Percentiles rank a stretch among this genome's conserved stretches.
These are phyloP conservation scores for Silene latifolia DNA, from an alignment of 148 eudicot genomes.

Conservation along the genomic window DNA sequence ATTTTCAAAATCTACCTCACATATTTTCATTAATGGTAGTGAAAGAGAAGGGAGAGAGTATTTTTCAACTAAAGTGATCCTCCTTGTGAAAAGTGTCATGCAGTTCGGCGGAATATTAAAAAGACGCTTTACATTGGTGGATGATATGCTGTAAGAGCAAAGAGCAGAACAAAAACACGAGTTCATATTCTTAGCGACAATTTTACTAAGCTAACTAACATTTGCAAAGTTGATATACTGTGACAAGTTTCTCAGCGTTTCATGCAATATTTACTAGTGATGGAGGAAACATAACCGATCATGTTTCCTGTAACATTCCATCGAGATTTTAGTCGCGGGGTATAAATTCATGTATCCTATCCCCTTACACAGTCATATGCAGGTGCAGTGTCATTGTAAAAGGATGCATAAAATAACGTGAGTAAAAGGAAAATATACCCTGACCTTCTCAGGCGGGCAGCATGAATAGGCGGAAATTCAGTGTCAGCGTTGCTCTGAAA, in stretches of 20 bases:
- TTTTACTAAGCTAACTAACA: no score
- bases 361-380: neutral
- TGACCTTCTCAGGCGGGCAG: conserved; percentile 27
- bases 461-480: conserved; percentile 29
- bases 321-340: neutral
- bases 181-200: neutral
- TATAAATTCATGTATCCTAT: neutral
- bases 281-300: no score
- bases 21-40: no score
- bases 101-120: neutral
- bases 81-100: neutral
- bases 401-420: neutral
- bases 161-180: neutral
- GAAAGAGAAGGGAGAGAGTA: neutral
- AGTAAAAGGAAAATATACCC: neutral
- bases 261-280: neutral
- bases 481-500: conserved; percentile 11
- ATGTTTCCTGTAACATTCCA: no score
- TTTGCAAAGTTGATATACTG: neutral
- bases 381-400: neutral
- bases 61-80: neutral
- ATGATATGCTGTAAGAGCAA: neutral
- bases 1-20: no score
- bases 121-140: neutral
- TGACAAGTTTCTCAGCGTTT: no score